Percentiles rank a stretch among this genome's conserved stretches.
Conservation (phyloP, 2,329 filamentous ascomycete species). For the Monosporascus sp. region DNA sequence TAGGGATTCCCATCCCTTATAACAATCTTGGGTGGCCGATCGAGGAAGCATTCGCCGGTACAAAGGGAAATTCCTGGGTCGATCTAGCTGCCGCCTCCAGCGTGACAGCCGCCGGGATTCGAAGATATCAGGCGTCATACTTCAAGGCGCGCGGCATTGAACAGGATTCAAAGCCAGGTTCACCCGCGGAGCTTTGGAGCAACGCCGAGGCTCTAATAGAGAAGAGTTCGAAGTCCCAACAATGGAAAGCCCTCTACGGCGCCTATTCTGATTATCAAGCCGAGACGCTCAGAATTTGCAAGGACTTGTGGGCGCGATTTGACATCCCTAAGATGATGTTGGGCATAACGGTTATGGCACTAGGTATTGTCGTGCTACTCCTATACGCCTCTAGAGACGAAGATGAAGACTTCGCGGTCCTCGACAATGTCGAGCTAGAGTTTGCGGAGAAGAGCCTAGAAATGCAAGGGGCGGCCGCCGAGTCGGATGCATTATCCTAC, state of each 20-base stretch:
- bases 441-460: conserved; percentile 55
- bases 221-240: conserved; percentile 33
- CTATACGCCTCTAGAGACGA: conserved; percentile 63
- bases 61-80: conserved; percentile 63
- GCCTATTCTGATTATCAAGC: conserved; percentile 70
- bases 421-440: conserved; percentile 54
- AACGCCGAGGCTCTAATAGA: conserved; percentile 36
- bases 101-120: conserved; percentile 77
- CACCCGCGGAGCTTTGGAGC: conserved; percentile 54
- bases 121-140: conserved; percentile 84
- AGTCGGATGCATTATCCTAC: conserved; percentile 25
- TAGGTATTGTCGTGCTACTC: conserved; percentile 63
- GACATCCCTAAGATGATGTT: conserved; percentile 80
- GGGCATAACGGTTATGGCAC: conserved; percentile 66
- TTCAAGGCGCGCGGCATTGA: conserved; percentile 65
- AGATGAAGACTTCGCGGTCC: conserved; percentile 48
- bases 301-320: conserved; percentile 85
- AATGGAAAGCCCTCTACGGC: conserved; percentile 41
- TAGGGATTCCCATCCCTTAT: conserved; percentile 90
- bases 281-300: conserved; percentile 73
- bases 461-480: conserved; percentile 33
- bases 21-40: conserved; percentile 93
- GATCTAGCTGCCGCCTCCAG: conserved; percentile 74
- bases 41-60: conserved; percentile 82
- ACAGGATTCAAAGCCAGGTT: conserved; percentile 49